Evolutionary conservation across 2,329 filamentous ascomycete genomes (phyloP), one percentile per base, ranked within the genome.

Genomic region (Cladosporium phlei): DNA sequence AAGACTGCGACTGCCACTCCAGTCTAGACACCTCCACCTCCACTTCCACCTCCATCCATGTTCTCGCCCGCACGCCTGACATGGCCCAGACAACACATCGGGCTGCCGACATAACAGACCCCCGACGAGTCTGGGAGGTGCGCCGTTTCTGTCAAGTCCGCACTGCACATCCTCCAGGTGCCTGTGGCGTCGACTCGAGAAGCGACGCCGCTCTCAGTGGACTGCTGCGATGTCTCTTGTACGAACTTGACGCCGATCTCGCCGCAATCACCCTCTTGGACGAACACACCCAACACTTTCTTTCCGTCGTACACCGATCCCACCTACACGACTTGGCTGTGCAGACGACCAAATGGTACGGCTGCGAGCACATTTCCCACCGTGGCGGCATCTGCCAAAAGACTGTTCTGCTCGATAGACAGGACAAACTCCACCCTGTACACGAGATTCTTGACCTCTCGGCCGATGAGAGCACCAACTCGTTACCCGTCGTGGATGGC

Each of bases 271-370:
- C 22, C 2, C 45, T 51, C 29, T 17, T 51, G 20, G 48, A 51
- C 39, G 48, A 51, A 9, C 17, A 37, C 9, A 48, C 38, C 1
- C 48, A 51, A 29, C 35, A 51, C 28, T 51, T 51, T 12, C 21
- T 51, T 9, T 28, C 48, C 8, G 45, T 47, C 4, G 38, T 34
- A 2, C 35, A 35, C 20, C 12, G 21, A 25, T 20, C 28, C 6
- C 11, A 28, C 10, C 12, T 35, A 12, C 25, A 46, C 27, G 21
- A 40, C 8, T 20, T 20, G 3, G 17, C 30, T 6, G 14, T 47
- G 9, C 25, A 24, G 20, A 32, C 44, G 14, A 25, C 45, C 2
- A 24, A 38, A 35, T 51, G 48, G 48, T 51, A 51, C 19, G 48
- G 48, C 10, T 51, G 48, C 14, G 48, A 48, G 10, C 14, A 14